Evolutionary conservation across 768 basidiomycete species (phyloP).

Genomic region (Suillus fuscotomentosus): DNA sequence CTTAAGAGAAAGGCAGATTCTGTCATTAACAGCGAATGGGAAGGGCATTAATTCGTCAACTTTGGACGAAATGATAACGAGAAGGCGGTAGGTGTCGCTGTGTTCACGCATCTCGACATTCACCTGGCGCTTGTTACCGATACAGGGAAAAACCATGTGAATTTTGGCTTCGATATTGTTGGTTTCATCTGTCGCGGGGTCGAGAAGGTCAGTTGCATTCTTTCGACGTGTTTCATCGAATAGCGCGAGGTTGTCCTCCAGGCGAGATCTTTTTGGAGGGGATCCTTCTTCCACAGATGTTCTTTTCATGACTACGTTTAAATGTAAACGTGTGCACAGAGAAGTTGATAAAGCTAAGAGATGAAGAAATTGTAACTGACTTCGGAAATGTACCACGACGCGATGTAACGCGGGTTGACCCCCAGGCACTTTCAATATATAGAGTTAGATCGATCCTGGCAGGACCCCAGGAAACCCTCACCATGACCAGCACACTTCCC

Average conservation of each 20-base stretch:
- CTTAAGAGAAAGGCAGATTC: conserved; percentile 46
- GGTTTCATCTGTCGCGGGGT: conserved; percentile 26
- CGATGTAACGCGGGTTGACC: conserved; percentile 12
- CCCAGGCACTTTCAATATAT: not conserved
- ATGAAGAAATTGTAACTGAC: not conserved
- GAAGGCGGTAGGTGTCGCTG: conserved; percentile 29
- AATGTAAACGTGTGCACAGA: not conserved
- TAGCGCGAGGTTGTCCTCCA: not conserved
- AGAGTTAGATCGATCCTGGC: not conserved
- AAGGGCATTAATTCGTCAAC: conserved; percentile 36
- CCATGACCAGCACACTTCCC: conserved; percentile 23
- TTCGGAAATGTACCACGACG: too few species aligned
- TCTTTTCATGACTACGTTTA: conserved; percentile 6
- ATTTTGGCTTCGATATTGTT: conserved; percentile 43
- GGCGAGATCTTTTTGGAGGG: not conserved
- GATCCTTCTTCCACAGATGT: not conserved
- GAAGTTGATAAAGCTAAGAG: not conserved
- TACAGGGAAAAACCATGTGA: conserved; percentile 45
- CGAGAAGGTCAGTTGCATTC: conserved; percentile 32
- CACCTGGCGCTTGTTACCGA: conserved; percentile 26
- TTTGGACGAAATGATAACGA: conserved; percentile 36
- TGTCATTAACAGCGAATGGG: conserved; percentile 39
- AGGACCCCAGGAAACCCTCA: conserved; percentile 9
- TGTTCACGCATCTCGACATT: conserved; percentile 26
- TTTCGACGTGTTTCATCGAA: conserved; percentile 29